Evolutionary conservation across 1,139 yeast species (phyloP).

Genomic region (Suhomyces choctaworum): DNA sequence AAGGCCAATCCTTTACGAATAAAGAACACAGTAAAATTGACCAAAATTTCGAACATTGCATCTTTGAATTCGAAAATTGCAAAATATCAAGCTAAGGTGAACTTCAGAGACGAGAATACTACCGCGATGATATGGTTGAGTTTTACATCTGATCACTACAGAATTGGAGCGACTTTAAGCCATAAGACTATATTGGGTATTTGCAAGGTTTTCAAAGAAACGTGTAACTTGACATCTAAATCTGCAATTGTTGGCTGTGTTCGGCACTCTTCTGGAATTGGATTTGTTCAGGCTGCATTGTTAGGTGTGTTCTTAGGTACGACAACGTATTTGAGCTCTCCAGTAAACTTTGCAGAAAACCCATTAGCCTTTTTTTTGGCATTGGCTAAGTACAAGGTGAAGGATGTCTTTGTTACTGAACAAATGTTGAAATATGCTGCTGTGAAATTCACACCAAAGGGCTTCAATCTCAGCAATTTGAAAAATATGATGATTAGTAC

Average conservation of each 20-base stretch:
- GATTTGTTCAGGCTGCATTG: slow-evolving; percentile 79
- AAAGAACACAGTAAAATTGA: slow-evolving; percentile 68
- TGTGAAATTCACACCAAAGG: slow-evolving; percentile 61
- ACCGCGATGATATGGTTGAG: slow-evolving; percentile 63
- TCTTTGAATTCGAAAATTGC: slow-evolving; percentile 47
- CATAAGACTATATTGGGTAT: slow-evolving; percentile 70
- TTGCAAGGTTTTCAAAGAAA: slow-evolving; percentile 88
- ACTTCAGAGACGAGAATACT: slow-evolving; percentile 44
- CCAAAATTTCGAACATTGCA: slow-evolving; percentile 55
- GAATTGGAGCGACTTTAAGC: slow-evolving; percentile 63
- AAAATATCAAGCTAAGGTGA: slow-evolving; percentile 44
- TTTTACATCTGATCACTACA: slow-evolving; percentile 72
- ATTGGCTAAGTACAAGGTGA: slow-evolving; percentile 74
- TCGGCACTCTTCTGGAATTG: slow-evolving; percentile 80
- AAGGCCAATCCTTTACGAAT: slow-evolving; percentile 51
- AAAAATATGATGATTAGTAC: slow-evolving; percentile 85
- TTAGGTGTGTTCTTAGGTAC: slow-evolving; percentile 87
- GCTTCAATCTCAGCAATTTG: slow-evolving; percentile 61
- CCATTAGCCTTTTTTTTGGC: slow-evolving; percentile 75
- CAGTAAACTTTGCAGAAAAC: slow-evolving; percentile 73
- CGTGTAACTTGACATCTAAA: slow-evolving; percentile 76
- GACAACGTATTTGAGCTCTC: slow-evolving; percentile 77
- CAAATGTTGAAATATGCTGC: slow-evolving; percentile 83
- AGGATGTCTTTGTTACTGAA: slow-evolving; percentile 82
- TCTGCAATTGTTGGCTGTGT: slow-evolving; percentile 84